A percentile compares a stretch with the other conserved stretches of the same genome.
Evolutionary conservation across 2,329 filamentous ascomycete genomes (phyloP).

Genomic region (Ceratocystis destructans): DNA sequence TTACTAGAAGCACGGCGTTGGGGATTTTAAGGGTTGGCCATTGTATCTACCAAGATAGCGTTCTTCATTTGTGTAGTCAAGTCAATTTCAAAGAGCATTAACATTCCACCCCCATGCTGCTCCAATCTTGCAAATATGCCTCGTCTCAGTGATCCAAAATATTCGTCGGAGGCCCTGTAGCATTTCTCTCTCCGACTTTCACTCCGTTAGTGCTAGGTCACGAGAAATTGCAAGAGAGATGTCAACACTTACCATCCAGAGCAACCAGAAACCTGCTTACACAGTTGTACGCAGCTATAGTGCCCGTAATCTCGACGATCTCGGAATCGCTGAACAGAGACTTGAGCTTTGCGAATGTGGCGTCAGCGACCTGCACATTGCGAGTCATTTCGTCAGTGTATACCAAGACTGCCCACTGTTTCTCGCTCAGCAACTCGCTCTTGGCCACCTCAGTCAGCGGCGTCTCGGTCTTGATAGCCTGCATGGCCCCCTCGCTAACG

Average conservation of each 20-base stretch:
- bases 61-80: not conserved
- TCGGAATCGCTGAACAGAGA: constrained; percentile 52
- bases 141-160: constrained; percentile 22
- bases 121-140: too few species aligned
- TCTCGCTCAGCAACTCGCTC: constrained; percentile 35
- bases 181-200: constrained; percentile 45
- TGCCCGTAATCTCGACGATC: constrained; percentile 69
- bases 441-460: constrained; percentile 24
- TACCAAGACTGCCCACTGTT: constrained; percentile 53
- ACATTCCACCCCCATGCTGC: too few species aligned
- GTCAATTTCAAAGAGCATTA: too few species aligned
- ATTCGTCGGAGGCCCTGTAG: constrained; percentile 34
- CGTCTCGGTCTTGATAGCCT: constrained; percentile 29
- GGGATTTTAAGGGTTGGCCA: too few species aligned
- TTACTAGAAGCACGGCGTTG: too few species aligned
- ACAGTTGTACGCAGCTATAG: constrained; percentile 67
- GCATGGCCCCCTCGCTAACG: constrained; percentile 38
- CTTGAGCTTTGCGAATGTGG: constrained; percentile 51
- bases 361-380: constrained; percentile 54
- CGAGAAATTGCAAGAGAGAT: not conserved
- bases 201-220: constrained; percentile 22
- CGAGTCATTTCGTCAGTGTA: constrained; percentile 79
- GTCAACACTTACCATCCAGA: constrained; percentile 48
- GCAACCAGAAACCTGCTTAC: constrained; percentile 75
- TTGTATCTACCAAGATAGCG: too few species aligned